Base-by-base conservation (phyloP, 352 stramenopile species). In the Pythium sp. region DNA sequence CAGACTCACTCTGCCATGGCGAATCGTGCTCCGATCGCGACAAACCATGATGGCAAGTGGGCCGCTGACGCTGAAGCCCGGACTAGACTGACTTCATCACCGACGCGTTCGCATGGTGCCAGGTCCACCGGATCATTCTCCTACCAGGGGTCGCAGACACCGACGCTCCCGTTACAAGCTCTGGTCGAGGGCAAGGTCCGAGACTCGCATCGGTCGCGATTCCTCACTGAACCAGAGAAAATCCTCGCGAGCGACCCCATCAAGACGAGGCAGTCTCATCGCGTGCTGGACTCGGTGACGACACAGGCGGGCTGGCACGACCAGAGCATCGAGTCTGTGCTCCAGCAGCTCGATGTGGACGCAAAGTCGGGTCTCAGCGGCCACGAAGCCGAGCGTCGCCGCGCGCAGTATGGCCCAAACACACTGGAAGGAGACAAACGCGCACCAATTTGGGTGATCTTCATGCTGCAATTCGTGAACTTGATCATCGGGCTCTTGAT, bases 391-490 rank as follows among this genome's bases (percentile, higher is more conserved):
- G 77, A 57, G 58, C 59, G 60, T 64, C 68, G 30, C 32, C 69
- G 28, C 54, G 68, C 68, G 71, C 79, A 62, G 20, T 68, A 68
- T 28, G 62, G 62, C 6, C 51, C 51, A n/a, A 68, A 68, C 22
- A 53, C 62, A 11, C 62, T 68, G 7, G 62, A 68, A 22, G 62
- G 53, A 11, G 43, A 53, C 54, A 62, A 60, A 22, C 61, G 61
- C 49, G 61, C 76, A 14, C 76, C 76, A 5, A 46, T 86, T 14
- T 74, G 70, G 59, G 75, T 84, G 26, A 51, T 82, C 12, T 84
- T 86, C 22, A n/a, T 82, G 36, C 65, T 86, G 41, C 78, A 86
- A 62, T 84, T 86, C 60, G 74, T 80, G 61, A 86, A 86, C 62
- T 58, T 86, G 38, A 83, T 86, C 65, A 77, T 86, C 58, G 60